A percentile compares a stretch with the other conserved stretches of the same genome.
Evolutionary conservation across 352 stramenopile species (phyloP).

Genomic region (Hyaloperonospora brassicae): DNA sequence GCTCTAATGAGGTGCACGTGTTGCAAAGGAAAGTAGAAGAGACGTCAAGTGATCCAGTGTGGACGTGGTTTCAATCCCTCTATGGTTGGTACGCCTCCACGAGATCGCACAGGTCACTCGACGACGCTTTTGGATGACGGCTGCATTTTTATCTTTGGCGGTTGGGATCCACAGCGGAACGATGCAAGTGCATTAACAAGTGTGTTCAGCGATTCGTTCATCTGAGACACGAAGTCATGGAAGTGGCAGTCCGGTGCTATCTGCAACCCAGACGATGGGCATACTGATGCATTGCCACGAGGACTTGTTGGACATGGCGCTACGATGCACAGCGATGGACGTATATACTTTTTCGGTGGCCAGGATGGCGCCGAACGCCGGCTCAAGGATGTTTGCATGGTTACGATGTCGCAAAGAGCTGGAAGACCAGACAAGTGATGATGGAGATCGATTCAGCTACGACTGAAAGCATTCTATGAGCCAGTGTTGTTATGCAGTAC

Average conservation of each 20-base stretch:
- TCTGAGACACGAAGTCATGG: constrained; percentile 88
- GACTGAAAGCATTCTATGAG: too few species aligned
- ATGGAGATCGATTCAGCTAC: too few species aligned
- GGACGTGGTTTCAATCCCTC: constrained; percentile 86
- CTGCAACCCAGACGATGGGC: constrained; percentile 19
- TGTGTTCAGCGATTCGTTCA: constrained; percentile 86
- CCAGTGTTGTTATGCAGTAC: too few species aligned
- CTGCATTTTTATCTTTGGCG: constrained; percentile 88
- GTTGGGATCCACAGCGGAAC: constrained; percentile 87
- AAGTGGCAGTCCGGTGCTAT: constrained; percentile 67
- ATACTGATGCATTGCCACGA: constrained; percentile 12
- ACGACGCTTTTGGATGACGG: constrained; percentile 79
- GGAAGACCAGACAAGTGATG: too few species aligned
- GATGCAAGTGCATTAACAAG: constrained; percentile 32
- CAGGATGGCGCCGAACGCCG: constrained; percentile 71
- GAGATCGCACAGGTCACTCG: constrained; percentile 83
- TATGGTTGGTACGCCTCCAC: constrained; percentile 61
- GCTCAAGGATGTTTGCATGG: too few species aligned
- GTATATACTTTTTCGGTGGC: constrained; percentile 84
- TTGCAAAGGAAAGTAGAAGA: constrained; percentile 51
- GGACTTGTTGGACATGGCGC: constrained; percentile 83
- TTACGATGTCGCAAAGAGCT: too few species aligned
- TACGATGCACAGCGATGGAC: constrained; percentile 53
- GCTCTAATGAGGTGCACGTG: constrained; percentile 89
- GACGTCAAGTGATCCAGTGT: constrained; percentile 25